Conservation (phyloP, 2,329 filamentous ascomycete species). For the Karstenula rhodostoma region DNA sequence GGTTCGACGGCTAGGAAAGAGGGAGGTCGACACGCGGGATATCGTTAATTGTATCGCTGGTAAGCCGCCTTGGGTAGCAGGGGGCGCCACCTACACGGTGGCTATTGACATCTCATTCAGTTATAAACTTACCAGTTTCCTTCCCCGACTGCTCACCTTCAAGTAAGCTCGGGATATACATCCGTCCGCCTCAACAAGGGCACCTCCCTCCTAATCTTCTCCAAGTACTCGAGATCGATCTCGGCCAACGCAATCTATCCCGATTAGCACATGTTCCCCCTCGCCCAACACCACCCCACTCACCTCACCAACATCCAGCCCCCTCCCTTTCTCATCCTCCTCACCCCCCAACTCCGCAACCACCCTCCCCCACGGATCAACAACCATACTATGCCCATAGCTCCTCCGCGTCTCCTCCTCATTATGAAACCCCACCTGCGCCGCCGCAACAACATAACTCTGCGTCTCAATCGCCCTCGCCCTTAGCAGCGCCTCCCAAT, state of each 20-base stretch:
- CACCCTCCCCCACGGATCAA: conserved; percentile 87
- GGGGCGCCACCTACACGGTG: not conserved
- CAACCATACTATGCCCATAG: conserved; percentile 85
- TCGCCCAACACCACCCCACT: not conserved
- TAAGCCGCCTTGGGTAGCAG: not conserved
- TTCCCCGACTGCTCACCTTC: not conserved
- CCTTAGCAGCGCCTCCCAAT: conserved; percentile 83
- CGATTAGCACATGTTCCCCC: not conserved
- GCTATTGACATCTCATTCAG: not conserved
- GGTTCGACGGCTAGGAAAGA: not conserved
- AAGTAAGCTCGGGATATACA: conserved; percentile 47
- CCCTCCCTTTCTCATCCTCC: conserved; percentile 47
- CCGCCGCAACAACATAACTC: conserved; percentile 85
- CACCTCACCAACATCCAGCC: conserved; percentile 44
- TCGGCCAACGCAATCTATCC: conserved; percentile 55
- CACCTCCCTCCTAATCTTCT: conserved; percentile 64
- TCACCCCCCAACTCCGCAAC: conserved; percentile 68
- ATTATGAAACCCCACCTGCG: conserved; percentile 77
- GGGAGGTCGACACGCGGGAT: not conserved
- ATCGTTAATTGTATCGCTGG: not conserved
- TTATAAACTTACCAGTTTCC: not conserved
- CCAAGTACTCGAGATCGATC: conserved; percentile 61
- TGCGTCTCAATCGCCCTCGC: conserved; percentile 89
- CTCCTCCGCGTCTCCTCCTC: conserved; percentile 71
- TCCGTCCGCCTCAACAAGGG: conserved; percentile 64